A percentile compares a stretch with the other conserved stretches of the same genome.
Conservation (phyloP, 2,329 filamentous ascomycete species). For the Dactylonectria estremocensis region DNA sequence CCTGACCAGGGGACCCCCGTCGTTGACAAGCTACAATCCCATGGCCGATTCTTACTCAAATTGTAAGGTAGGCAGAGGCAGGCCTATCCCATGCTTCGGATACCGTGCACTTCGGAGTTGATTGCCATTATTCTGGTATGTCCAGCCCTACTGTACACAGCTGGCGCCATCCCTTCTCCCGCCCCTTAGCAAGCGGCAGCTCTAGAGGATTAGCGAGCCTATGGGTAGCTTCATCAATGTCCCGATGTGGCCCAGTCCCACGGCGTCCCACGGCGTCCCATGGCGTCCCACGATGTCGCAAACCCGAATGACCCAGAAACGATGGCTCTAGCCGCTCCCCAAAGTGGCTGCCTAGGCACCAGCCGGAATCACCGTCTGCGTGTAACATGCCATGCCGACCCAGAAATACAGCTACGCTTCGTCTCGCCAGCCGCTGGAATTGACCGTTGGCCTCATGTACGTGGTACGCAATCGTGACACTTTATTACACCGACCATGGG, state of each 20-base stretch:
- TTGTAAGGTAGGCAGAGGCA: neutral
- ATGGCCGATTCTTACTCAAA: neutral
- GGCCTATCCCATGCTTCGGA: conserved; percentile 16
- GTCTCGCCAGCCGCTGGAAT: neutral
- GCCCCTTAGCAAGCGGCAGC: neutral
- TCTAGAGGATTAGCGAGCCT: neutral
- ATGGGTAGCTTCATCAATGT: neutral
- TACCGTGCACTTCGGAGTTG: conserved; percentile 9
- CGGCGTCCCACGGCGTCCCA: conserved; percentile 8
- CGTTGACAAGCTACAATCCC: neutral
- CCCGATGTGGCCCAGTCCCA: conserved; percentile 17
- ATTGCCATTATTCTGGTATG: neutral
- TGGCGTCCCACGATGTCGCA: conserved; percentile 11
- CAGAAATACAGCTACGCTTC: conserved; percentile 13
- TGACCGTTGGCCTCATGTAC: neutral
- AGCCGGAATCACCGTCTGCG: conserved; percentile 39
- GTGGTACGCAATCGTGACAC: neutral
- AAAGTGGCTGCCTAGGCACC: conserved; percentile 15
- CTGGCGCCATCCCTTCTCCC: neutral
- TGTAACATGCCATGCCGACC: conserved; percentile 34
- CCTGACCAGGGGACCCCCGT: neutral
- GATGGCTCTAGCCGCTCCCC: conserved; percentile 7
- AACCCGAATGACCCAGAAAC: conserved; percentile 1
- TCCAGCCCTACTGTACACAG: neutral
- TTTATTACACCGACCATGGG: conserved; percentile 14